Percentiles rank a stretch among this genome's conserved stretches.
Conservation (phyloP, 345 rosid species). For the Syzygium jambos region DNA sequence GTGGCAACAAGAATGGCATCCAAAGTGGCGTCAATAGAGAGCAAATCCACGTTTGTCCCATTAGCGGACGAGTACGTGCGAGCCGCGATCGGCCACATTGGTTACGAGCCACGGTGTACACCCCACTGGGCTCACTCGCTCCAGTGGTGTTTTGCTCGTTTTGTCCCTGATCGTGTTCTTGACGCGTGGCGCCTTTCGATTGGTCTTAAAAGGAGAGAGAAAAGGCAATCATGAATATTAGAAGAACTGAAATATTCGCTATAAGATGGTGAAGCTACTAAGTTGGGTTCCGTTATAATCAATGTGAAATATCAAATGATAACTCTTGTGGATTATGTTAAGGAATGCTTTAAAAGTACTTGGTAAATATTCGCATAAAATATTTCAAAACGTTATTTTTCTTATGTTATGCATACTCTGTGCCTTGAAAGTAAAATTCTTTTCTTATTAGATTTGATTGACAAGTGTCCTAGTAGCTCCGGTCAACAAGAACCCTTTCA, state of each 20-base stretch:
- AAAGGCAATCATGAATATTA: not conserved
- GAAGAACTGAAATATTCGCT: not conserved
- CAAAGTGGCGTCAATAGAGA: slow-evolving; percentile 38
- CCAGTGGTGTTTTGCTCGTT: slow-evolving; percentile 56
- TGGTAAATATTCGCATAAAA: not conserved
- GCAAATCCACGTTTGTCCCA: slow-evolving; percentile 46
- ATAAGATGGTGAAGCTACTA: not conserved
- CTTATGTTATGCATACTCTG: not conserved
- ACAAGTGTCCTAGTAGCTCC: not conserved
- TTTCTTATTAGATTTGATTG: not conserved
- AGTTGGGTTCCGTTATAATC: not conserved
- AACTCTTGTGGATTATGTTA: not conserved
- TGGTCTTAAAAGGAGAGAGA: slow-evolving; percentile 41
- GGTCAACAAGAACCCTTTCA: not conserved
- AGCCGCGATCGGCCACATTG: slow-evolving; percentile 47
- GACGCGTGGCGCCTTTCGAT: slow-evolving; percentile 80
- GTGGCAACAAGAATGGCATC: slow-evolving; percentile 79
- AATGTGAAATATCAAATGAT: not conserved
- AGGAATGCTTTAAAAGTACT: not conserved
- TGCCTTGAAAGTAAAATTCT: not conserved
- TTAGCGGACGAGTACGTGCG: slow-evolving; percentile 46
- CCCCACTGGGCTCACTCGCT: slow-evolving; percentile 77
- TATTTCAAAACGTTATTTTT: not conserved
- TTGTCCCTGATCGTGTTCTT: slow-evolving; percentile 41
- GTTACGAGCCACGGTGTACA: slow-evolving; percentile 52